phyloP scores from a whole-genome alignment of 176 grass and related monocot species.

The Aegilops sharonensis region DNA sequence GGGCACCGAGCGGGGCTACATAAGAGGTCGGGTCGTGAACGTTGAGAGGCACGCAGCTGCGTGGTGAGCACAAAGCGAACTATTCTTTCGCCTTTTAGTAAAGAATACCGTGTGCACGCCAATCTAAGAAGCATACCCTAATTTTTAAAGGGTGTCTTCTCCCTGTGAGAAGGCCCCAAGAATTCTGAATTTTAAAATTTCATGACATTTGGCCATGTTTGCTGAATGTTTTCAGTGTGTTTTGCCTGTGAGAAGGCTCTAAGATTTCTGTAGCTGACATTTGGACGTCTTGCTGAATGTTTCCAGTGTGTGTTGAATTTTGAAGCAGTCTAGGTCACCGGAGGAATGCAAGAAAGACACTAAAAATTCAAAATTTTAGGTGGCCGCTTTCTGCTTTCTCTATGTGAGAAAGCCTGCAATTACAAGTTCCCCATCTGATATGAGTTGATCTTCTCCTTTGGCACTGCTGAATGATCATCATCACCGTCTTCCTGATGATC shows the following conservation, averaged over 20 bases:
- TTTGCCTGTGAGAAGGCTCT: background rate
- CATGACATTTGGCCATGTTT: no score
- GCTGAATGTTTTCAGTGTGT: no score
- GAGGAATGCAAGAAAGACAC: background rate
- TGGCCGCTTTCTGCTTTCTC: no score
- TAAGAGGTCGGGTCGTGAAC: background rate
- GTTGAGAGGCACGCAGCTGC: background rate
- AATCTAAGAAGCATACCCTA: constrained; percentile 35
- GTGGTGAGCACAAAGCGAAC: constrained; percentile 63
- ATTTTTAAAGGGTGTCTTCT: constrained; percentile 36
- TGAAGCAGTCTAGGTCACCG: no score
- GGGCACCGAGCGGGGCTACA: no score
- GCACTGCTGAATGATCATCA: constrained; percentile 20
- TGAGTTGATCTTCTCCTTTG: constrained; percentile 53
- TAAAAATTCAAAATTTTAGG: background rate
- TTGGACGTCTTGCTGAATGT: no score
- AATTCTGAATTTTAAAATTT: background rate
- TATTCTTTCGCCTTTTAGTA: constrained; percentile 94
- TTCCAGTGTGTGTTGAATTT: no score
- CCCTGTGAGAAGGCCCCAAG: background rate
- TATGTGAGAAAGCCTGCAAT: no score
- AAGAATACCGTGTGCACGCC: constrained; percentile 69
- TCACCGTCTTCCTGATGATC: constrained; percentile 17
- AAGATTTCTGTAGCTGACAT: background rate
- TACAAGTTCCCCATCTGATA: constrained; percentile 51